These are phyloP conservation scores for Vitis cinerea DNA, from an alignment of 164 flowering plant species.

Conservation along the genomic window DNA sequence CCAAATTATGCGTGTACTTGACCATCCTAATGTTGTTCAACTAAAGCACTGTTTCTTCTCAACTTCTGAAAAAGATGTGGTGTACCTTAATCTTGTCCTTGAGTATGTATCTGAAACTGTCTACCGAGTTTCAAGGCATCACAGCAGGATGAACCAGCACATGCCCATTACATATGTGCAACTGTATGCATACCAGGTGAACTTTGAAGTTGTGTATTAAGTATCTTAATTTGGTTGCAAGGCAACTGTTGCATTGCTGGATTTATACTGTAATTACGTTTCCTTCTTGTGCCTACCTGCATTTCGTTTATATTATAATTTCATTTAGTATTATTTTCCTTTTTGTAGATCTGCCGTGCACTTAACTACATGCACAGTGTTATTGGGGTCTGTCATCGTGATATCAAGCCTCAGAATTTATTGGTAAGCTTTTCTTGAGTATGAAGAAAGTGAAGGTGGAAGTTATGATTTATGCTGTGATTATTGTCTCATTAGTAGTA, in stretches of 20 bases:
- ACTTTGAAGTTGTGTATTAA: neutral
- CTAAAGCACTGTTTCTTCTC: slow-evolving; percentile 89
- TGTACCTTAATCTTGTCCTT: slow-evolving; percentile 89
- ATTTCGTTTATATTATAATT: too few species aligned
- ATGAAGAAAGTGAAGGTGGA: too few species aligned
- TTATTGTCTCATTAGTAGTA: neutral
- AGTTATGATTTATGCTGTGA: too few species aligned
- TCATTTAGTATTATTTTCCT: neutral
- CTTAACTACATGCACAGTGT: slow-evolving; percentile 82
- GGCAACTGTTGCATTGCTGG: too few species aligned
- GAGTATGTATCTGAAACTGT: slow-evolving; percentile 93
- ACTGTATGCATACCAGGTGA: slow-evolving; percentile 90
- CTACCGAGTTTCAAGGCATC: slow-evolving; percentile 70
- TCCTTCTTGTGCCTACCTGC: neutral
- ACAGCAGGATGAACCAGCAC: slow-evolving; percentile 69
- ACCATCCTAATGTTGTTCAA: slow-evolving; percentile 82
- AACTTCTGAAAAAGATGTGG: slow-evolving; percentile 81
- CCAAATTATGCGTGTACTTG: slow-evolving; percentile 81
- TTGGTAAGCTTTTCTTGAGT: slow-evolving; percentile 54
- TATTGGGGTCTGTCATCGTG: slow-evolving; percentile 94
- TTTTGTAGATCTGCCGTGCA: slow-evolving; percentile 80
- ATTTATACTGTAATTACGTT: neutral
- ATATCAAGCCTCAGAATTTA: slow-evolving; percentile 96
- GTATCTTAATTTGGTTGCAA: too few species aligned
- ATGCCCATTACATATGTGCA: slow-evolving; percentile 79